phyloP scores from a whole-genome alignment of 306 rosid species.

The Leucaena leucocephala region DNA sequence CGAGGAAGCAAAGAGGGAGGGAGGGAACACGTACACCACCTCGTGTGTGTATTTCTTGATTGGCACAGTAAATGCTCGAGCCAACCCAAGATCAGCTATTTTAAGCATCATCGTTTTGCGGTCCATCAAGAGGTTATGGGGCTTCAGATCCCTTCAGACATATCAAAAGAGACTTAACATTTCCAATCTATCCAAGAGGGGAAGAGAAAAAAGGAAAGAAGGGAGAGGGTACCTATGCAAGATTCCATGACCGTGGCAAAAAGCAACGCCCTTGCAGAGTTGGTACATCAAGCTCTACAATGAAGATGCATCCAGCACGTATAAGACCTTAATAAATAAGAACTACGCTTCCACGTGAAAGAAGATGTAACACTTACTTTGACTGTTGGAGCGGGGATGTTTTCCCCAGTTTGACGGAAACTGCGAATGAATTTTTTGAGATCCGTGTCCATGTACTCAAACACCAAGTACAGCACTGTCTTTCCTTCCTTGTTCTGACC shows the following conservation, averaged over 20 bases:
- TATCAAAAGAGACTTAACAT: not conserved
- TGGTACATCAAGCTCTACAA: conserved; percentile 85
- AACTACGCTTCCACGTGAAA: not conserved
- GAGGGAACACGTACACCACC: conserved; percentile 39
- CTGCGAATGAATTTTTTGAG: conserved; percentile 76
- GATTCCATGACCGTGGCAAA: conserved; percentile 97
- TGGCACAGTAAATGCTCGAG: conserved; percentile 90
- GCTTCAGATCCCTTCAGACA: conserved; percentile 76
- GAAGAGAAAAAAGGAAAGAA: not conserved
- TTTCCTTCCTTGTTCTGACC: conserved; percentile 91
- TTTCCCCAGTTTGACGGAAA: conserved; percentile 67
- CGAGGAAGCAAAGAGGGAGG: not conserved
- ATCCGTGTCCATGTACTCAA: conserved; percentile 93
- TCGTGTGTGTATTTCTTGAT: conserved; percentile 95
- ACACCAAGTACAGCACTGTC: conserved; percentile 87
- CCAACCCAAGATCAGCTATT: conserved; percentile 95
- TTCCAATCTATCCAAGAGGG: not conserved
- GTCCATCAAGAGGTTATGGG: conserved; percentile 95
- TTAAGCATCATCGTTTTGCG: conserved; percentile 81
- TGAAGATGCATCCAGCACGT: not conserved
- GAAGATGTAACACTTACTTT: conserved; percentile 43
- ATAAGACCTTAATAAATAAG: not conserved
- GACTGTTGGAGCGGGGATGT: conserved; percentile 50
- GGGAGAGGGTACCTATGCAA: conserved; percentile 62
- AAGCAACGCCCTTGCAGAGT: conserved; percentile 96